phyloP scores from a whole-genome alignment of 2,329 filamentous ascomycete genomes.

The Fusarium proliferatum region DNA sequence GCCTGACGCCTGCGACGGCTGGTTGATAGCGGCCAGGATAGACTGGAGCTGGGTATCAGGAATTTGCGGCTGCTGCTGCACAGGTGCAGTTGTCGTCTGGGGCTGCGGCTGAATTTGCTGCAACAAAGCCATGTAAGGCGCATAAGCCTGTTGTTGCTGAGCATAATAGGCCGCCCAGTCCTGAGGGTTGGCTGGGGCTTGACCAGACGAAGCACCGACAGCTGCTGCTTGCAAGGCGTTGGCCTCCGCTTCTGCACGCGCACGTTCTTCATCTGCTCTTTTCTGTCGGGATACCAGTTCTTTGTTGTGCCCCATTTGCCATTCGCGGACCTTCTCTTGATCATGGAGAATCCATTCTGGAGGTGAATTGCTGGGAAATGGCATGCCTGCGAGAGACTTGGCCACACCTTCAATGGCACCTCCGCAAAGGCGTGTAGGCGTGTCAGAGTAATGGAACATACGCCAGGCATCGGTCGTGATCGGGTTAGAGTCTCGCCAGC shows the following conservation, averaged over 20 bases:
- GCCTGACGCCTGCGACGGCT: constrained; percentile 45
- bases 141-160: constrained; percentile 55
- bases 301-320: constrained; percentile 62
- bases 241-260: constrained; percentile 50
- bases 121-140: constrained; percentile 56
- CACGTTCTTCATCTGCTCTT: constrained; percentile 52
- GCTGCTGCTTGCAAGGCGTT: constrained; percentile 45
- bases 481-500: constrained; percentile 57
- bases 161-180: constrained; percentile 57
- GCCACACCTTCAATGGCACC: constrained; percentile 57
- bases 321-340: constrained; percentile 60
- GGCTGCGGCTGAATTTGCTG: constrained; percentile 50
- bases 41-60: constrained; percentile 56
- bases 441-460: constrained; percentile 56
- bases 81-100: constrained; percentile 13
- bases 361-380: constrained; percentile 62
- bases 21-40: constrained; percentile 57
- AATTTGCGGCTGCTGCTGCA: constrained; percentile 47
- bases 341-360: constrained; percentile 64
- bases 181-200: constrained; percentile 44
- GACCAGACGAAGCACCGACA: constrained; percentile 25
- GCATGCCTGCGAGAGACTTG: constrained; percentile 56
- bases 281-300: constrained; percentile 53
- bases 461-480: constrained; percentile 49
- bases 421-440: constrained; percentile 56